Base-by-base conservation (phyloP, 2,329 filamentous ascomycete genomes). In the Fusarium papillatum region DNA sequence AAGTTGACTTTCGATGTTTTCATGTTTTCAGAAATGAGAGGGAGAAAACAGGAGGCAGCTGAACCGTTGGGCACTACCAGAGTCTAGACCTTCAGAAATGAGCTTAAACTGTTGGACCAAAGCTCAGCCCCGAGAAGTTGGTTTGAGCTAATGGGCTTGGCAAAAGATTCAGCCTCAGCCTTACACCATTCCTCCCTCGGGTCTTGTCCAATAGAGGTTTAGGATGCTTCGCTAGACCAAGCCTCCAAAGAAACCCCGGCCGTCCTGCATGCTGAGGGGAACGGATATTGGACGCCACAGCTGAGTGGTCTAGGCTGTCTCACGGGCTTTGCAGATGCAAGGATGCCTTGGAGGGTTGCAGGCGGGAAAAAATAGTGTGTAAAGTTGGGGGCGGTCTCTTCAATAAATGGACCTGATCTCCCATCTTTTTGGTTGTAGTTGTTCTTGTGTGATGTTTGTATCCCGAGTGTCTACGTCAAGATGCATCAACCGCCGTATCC, bases 91-190 rank as follows among this genome's bases (percentile, higher is more conserved):
- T 34, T 29, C 22, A 22, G 29, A 31, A 13, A 34, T 14, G 16
- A 29, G 24, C 10, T 50, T 50, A 50, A 50, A 34, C 50, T 34
- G 26, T 22, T 34, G 50, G 31, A 31, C 50, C 50, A 57, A 34
- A 57, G 50, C 50, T 57, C 29, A 57, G 50, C 50, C 50, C 50
- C n/a, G n/a, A n/a, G n/a, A n/a, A n/a, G n/a, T n/a, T n/a, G n/a
- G n/a, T n/a, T n/a, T n/a, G n/a, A n/a, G 19, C 50, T 57, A 57
- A 57, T 29, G 29, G 50, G 19, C 50, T 57, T 57, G 50, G 50
- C 50, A 57, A 14, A 31, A 22, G 50, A 57, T 57, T 57, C 50
- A 57, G 36, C n/a, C 57, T 19, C 11, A 70, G 24, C 62, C 68
- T 66, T 64, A 57, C 50, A 57, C 46, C 50, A 57, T 57, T 31